Base-by-base conservation (phyloP, 768 basidiomycete species). In the Rubroboletus satanas region DNA sequence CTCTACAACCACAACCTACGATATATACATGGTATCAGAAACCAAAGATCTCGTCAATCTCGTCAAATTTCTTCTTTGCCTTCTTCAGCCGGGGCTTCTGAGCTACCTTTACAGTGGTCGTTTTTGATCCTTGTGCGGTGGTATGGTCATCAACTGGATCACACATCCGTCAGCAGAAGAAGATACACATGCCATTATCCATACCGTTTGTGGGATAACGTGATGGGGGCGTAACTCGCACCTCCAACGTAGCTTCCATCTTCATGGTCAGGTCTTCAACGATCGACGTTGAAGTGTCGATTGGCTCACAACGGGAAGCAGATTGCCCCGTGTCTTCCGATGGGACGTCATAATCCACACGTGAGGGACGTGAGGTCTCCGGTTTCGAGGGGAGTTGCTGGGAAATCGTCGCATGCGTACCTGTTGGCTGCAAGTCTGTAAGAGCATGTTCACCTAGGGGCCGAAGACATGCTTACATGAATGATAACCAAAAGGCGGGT, bases 11-110 rank as follows among this genome's bases (percentile, higher is more conserved):
- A 44, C 21, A 35, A 12, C 5, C 26, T 45, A 49, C 21, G 32
- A 38, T 32, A 9, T 17, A 38, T 39, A 28, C 28, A 15, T 33
- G 18, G n/a, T 21, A 35, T 43, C 6, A 68, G 49, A 68, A 68
- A 43, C 63, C 65, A 58, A 66, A 66, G 12, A 66, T 66, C 41
- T 54, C 55, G 48, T 67, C 66, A 23, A 68, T 68, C 49, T 68
- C 66, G 33, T 68, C 65, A 2, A 58, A 6, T 28, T 58, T 65
- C 49, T 53, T 65, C 50, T 47, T 66, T 15, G 48, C 17, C 14
- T 62, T 66, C 45, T 60, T 68, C 18, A 5, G 23, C 3, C 45
- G 55, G 45, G 54, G 6, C 33, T 66, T 66, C 17, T 53, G 42
- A 2, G 15, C 28, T 1, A 11, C 38, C 33, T 54, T 63, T 9